Evolutionary conservation across 2,329 filamentous ascomycete genomes (phyloP).

Genomic region (Neofusicoccum kwambonambiense): DNA sequence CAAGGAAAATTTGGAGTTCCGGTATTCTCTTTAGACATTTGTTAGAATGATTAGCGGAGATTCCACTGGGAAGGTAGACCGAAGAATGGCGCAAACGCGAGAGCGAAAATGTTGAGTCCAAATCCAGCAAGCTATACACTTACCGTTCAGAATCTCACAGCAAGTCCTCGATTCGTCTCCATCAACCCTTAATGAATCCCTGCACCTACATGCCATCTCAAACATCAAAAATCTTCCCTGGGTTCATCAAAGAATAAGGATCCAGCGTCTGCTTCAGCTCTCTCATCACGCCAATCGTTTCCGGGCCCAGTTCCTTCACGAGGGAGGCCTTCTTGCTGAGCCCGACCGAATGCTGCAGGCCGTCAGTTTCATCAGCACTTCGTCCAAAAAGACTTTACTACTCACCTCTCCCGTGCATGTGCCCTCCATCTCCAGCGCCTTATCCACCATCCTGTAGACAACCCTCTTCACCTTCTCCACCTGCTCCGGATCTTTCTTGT

Average conservation of each 20-base stretch:
- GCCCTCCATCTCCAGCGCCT: constrained; percentile 88
- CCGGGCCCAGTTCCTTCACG: constrained; percentile 73
- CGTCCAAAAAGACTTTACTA: not conserved
- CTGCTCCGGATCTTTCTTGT: constrained; percentile 67
- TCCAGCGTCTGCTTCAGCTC: constrained; percentile 78
- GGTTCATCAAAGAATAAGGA: constrained; percentile 85
- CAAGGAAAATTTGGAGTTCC: constrained; percentile 24
- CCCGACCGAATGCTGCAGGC: constrained; percentile 65
- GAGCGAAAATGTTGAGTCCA: too few relatives aligned
- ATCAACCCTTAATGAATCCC: too few relatives aligned
- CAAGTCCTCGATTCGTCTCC: too few relatives aligned
- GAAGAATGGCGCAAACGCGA: too few relatives aligned
- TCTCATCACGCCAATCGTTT: constrained; percentile 81
- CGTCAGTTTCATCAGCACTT: not conserved
- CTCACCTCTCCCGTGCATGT: constrained; percentile 76
- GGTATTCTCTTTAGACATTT: constrained; percentile 17
- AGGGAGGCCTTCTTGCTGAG: constrained; percentile 83
- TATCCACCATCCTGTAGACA: constrained; percentile 84
- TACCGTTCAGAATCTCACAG: too few relatives aligned
- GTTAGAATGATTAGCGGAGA: too few relatives aligned
- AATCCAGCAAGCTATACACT: too few relatives aligned
- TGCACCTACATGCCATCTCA: not conserved
- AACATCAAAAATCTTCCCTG: constrained; percentile 83
- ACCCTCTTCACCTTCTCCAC: constrained; percentile 73
- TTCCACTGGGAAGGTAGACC: too few relatives aligned